A percentile compares a stretch with the other conserved stretches of the same genome.
phyloP scores from a whole-genome alignment of 768 basidiomycete genomes.

The Hygrocybe punicea region DNA sequence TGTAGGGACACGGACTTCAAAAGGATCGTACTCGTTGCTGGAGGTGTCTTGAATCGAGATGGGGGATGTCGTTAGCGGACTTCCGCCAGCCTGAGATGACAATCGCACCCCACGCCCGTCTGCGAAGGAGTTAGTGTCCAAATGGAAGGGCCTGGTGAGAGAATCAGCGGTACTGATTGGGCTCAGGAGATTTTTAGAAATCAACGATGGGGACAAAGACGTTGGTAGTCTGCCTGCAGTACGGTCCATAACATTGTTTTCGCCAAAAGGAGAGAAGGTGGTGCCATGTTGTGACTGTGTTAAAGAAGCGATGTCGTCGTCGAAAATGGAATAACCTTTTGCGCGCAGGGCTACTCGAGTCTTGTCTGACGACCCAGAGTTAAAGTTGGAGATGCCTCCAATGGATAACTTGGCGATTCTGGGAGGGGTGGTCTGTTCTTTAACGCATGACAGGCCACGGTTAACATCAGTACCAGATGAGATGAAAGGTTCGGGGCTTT shows the following conservation, averaged over 20 bases:
- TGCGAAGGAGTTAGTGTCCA: slow-evolving; percentile 50
- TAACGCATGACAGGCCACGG: not conserved
- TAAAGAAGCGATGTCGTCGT: slow-evolving; percentile 38
- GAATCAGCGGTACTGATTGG: slow-evolving; percentile 47
- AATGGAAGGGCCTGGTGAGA: slow-evolving; percentile 47
- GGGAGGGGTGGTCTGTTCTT: slow-evolving; percentile 17
- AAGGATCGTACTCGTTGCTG: slow-evolving; percentile 44
- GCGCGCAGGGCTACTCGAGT: slow-evolving; percentile 26
- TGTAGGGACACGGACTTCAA: slow-evolving; percentile 42
- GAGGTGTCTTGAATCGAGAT: slow-evolving; percentile 36
- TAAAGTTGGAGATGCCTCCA: slow-evolving; percentile 27
- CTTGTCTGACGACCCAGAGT: slow-evolving; percentile 8
- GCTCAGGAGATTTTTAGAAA: slow-evolving; percentile 49
- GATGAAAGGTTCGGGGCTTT: not conserved
- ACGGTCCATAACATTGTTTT: slow-evolving; percentile 28
- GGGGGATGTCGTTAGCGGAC: slow-evolving; percentile 37
- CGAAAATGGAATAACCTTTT: slow-evolving; percentile 42
- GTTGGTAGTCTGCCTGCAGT: slow-evolving; percentile 16
- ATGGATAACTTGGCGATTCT: slow-evolving; percentile 31
- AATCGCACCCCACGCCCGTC: slow-evolving; percentile 50
- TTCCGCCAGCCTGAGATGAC: slow-evolving; percentile 10
- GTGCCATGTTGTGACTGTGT: slow-evolving; percentile 22
- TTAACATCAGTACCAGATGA: not conserved
- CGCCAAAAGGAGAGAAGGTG: slow-evolving; percentile 56
- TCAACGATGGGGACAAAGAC: slow-evolving; percentile 42